Conservation (phyloP, 1,284 basidiomycete genomes). For the Ceratobasidium sp. region DNA sequence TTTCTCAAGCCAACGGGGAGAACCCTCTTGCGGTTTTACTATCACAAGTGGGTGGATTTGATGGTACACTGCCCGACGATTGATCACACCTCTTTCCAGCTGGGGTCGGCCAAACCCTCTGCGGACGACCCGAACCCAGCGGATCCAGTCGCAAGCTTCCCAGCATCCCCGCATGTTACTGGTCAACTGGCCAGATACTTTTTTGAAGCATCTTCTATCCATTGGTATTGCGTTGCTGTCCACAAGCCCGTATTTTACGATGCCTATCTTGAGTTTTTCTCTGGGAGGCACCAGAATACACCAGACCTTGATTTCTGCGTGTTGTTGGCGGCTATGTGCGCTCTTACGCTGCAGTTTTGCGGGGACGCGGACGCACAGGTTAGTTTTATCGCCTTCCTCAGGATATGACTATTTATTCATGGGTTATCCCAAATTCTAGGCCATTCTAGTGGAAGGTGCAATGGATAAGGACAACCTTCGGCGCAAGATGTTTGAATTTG, state of each 20-base stretch:
- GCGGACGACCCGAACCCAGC: constrained; percentile 25
- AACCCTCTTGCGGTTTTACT: constrained; percentile 30
- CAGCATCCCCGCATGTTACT: constrained; percentile 34
- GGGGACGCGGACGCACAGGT: constrained; percentile 34
- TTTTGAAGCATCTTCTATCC: constrained; percentile 36
- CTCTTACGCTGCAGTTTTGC: constrained; percentile 32
- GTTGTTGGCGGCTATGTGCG: constrained; percentile 32
- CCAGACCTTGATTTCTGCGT: constrained; percentile 36
- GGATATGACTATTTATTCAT: background rate
- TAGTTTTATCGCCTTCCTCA: background rate
- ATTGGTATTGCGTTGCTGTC: constrained; percentile 36
- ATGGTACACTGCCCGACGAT: background rate
- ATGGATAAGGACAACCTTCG: constrained; percentile 18
- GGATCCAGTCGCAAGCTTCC: constrained; percentile 33
- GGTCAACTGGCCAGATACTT: constrained; percentile 38
- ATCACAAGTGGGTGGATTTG: constrained; percentile 3
- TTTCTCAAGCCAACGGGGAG: constrained; percentile 27
- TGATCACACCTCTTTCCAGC: background rate
- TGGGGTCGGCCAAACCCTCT: constrained; percentile 15
- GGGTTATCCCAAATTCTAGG: background rate
- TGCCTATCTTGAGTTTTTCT: constrained; percentile 38
- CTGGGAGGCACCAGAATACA: constrained; percentile 17
- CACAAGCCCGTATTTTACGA: constrained; percentile 36
- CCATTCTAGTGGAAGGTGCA: constrained; percentile 29
- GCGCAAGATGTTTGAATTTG: constrained; percentile 36